Conservation (phyloP, 1,284 basidiomycete genomes). For the Marasmius fiardii region DNA sequence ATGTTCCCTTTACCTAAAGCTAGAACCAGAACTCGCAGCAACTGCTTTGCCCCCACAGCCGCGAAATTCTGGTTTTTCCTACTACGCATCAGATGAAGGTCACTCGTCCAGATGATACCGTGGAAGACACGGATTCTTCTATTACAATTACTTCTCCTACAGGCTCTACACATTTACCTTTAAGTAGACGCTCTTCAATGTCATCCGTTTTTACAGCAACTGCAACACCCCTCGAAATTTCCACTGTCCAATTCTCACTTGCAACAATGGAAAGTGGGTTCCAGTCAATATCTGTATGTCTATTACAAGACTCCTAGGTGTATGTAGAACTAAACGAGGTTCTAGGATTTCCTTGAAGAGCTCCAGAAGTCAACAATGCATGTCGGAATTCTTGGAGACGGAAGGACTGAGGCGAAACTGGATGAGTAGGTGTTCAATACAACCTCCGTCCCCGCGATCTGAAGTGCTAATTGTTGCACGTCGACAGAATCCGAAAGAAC, state of each 20-base stretch:
- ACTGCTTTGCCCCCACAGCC: neutral
- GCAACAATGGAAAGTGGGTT: constrained; percentile 6
- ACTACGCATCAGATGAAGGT: neutral
- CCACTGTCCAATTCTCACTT: neutral
- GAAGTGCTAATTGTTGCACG: no score
- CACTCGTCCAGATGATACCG: neutral
- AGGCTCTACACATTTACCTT: neutral
- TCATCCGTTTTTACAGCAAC: neutral
- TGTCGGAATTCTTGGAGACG: neutral
- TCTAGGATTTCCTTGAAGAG: constrained; percentile 1
- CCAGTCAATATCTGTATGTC: neutral
- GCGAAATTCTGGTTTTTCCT: neutral
- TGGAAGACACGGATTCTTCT: neutral
- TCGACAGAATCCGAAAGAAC: neutral
- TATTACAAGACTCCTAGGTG: no score
- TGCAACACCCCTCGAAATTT: constrained; percentile 1
- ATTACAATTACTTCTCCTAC: neutral
- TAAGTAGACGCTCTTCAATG: neutral
- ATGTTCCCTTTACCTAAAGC: neutral
- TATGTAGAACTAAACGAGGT: neutral
- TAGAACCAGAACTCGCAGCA: neutral
- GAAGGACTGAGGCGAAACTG: neutral
- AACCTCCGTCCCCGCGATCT: no score
- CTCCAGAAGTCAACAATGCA: neutral
- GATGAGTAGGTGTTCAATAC: no score